These are phyloP conservation scores for Rhododendron vialii DNA, from an alignment of 148 eudicot genomes.

Conservation along the genomic window DNA sequence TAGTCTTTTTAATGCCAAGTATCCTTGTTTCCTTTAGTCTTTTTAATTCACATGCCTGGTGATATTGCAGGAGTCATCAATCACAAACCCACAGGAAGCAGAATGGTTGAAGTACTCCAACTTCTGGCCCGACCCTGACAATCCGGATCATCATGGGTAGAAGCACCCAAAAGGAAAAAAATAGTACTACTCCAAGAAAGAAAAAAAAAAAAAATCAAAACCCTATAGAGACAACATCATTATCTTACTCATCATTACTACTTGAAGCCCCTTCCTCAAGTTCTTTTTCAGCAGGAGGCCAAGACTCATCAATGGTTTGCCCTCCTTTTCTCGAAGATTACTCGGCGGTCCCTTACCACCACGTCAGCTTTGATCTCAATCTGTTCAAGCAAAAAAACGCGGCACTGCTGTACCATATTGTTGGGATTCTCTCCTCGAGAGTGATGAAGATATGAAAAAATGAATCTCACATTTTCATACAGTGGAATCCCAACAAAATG, in stretches of 20 bases:
- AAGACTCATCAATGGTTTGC: neutral
- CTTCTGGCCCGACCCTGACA: constrained; percentile 91
- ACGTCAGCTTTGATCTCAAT: neutral
- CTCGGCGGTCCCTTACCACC: neutral
- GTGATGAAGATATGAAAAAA: constrained; percentile 10
- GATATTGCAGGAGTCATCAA: constrained; percentile 57
- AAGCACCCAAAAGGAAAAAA: neutral
- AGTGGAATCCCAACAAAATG: neutral
- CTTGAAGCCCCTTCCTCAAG: neutral
- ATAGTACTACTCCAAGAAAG: neutral
- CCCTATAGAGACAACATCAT: neutral
- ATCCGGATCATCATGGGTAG: constrained; percentile 82
- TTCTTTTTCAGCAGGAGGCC: neutral
- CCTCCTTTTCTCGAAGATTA: neutral
- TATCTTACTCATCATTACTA: neutral
- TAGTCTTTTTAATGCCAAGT: no score
- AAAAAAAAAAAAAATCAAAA: neutral
- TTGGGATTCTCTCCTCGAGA: neutral
- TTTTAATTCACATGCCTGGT: neutral
- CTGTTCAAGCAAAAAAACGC: neutral
- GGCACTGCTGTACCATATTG: neutral
- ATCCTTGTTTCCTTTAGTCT: no score
- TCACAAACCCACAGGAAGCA: constrained; percentile 55
- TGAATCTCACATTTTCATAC: neutral
- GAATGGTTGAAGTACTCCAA: constrained; percentile 88